Evolutionary conservation across 2,329 filamentous ascomycete species (phyloP).

Genomic region (Teratosphaeria destructans): DNA sequence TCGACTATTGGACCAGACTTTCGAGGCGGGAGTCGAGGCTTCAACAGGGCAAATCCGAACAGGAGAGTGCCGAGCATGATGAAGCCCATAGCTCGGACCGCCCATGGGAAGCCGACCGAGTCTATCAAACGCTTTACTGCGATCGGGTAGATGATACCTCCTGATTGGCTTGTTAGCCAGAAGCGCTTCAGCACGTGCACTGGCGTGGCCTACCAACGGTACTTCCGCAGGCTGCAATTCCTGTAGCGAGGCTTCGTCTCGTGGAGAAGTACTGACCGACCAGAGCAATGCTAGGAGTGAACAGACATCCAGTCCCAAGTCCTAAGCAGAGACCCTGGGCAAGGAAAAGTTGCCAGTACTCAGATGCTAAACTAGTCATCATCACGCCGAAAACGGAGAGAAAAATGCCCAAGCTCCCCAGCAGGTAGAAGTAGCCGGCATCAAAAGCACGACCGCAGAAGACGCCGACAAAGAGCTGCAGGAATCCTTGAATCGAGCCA

Average conservation of each 20-base stretch:
- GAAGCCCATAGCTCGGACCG: neutral
- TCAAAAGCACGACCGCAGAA: constrained; percentile 41
- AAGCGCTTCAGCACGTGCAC: neutral
- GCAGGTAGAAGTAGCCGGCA: constrained; percentile 34
- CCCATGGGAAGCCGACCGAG: neutral
- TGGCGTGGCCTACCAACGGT: neutral
- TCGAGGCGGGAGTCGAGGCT: constrained; percentile 32
- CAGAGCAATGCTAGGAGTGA: constrained; percentile 38
- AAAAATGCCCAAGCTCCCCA: constrained; percentile 34
- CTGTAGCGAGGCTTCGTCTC: constrained; percentile 1
- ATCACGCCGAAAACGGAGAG: constrained; percentile 39
- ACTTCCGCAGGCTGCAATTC: constrained; percentile 3
- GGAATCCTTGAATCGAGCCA: constrained; percentile 38
- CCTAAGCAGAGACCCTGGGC: constrained; percentile 41
- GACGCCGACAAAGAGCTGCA: constrained; percentile 36
- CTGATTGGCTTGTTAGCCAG: neutral
- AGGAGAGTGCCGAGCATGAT: neutral
- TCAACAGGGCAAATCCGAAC: constrained; percentile 1
- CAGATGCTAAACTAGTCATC: constrained; percentile 37
- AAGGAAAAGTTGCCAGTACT: constrained; percentile 40
- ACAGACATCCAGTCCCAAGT: constrained; percentile 33
- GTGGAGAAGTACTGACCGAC: constrained; percentile 4
- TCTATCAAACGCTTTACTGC: neutral
- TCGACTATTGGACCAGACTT: constrained; percentile 35
- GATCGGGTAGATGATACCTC: neutral